Conservation (phyloP, 2,329 filamentous ascomycete species). For the Pochonia chlamydosporia region DNA sequence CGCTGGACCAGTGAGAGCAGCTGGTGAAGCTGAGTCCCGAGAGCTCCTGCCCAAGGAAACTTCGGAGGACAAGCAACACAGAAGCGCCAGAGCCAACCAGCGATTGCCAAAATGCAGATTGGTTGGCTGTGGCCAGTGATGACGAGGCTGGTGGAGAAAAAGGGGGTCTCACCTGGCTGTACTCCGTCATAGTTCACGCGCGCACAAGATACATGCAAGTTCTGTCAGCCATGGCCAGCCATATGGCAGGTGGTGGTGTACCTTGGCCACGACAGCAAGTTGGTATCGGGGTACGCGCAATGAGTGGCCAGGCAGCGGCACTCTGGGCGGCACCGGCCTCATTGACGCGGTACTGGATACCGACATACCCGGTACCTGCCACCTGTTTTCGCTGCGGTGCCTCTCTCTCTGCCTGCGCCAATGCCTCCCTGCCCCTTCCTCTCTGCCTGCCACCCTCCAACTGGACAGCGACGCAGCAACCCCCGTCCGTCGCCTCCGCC, state of each 20-base stretch:
- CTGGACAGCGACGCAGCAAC: background rate
- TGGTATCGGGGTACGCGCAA: background rate
- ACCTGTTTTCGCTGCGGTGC: background rate
- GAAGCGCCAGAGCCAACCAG: background rate
- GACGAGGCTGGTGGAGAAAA: background rate
- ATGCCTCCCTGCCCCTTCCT: background rate
- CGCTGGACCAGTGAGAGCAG: background rate
- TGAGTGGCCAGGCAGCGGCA: background rate
- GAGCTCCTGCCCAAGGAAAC: background rate
- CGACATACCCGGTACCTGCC: background rate
- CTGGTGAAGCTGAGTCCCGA: background rate
- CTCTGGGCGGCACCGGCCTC: background rate
- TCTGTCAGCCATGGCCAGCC: background rate
- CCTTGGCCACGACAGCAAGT: background rate
- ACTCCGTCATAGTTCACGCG: slow-evolving; percentile 2
- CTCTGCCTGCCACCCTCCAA: slow-evolving; percentile 1
- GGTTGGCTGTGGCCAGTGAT: background rate
- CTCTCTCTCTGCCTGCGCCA: background rate
- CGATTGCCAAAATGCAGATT: background rate
- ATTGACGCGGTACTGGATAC: background rate
- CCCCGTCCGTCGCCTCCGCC: slow-evolving; percentile 1
- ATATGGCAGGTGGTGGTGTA: background rate
- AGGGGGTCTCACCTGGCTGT: background rate
- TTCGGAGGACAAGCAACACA: background rate
- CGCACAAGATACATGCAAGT: background rate